phyloP scores from a whole-genome alignment of 768 basidiomycete species.

The Phylloporus arenicola region DNA sequence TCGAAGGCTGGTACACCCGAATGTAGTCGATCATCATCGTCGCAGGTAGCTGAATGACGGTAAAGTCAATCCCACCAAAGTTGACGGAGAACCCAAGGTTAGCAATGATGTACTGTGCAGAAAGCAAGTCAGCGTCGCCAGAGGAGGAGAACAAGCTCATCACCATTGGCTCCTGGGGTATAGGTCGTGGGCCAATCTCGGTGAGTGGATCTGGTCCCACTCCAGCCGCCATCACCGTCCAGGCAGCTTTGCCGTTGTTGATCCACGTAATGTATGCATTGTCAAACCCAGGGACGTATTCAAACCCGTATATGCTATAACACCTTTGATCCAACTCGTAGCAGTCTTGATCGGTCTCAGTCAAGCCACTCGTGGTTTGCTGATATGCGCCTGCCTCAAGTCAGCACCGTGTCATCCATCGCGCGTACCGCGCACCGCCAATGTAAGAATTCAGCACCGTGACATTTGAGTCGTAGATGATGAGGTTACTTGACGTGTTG shows the following conservation, averaged over 20 bases:
- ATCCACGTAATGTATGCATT: conserved; percentile 67
- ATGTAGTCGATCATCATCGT: conserved; percentile 77
- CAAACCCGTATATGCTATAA: conserved; percentile 49
- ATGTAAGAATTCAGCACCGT: conserved; percentile 39
- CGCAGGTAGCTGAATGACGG: conserved; percentile 47
- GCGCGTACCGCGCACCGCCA: conserved; percentile 32
- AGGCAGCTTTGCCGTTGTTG: conserved; percentile 46
- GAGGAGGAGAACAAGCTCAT: neutral
- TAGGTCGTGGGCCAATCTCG: conserved; percentile 52
- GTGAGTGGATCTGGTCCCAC: conserved; percentile 46
- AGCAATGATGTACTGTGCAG: conserved; percentile 55
- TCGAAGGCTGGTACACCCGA: conserved; percentile 62
- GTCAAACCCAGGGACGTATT: conserved; percentile 48
- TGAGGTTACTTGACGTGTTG: conserved; percentile 31
- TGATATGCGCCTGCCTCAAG: conserved; percentile 30
- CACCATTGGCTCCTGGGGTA: conserved; percentile 69
- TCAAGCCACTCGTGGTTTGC: conserved; percentile 36
- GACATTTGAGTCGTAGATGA: conserved; percentile 34
- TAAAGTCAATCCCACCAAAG: conserved; percentile 63
- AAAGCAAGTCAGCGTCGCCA: neutral
- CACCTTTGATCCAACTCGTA: conserved; percentile 39
- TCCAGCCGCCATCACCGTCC: conserved; percentile 50
- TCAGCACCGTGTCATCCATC: conserved; percentile 4
- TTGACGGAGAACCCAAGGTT: conserved; percentile 66
- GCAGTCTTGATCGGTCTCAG: conserved; percentile 37